Percentiles rank a stretch among this genome's conserved stretches.
phyloP scores from a whole-genome alignment of 2,329 filamentous ascomycete species.

The Corynespora cassiicola region DNA sequence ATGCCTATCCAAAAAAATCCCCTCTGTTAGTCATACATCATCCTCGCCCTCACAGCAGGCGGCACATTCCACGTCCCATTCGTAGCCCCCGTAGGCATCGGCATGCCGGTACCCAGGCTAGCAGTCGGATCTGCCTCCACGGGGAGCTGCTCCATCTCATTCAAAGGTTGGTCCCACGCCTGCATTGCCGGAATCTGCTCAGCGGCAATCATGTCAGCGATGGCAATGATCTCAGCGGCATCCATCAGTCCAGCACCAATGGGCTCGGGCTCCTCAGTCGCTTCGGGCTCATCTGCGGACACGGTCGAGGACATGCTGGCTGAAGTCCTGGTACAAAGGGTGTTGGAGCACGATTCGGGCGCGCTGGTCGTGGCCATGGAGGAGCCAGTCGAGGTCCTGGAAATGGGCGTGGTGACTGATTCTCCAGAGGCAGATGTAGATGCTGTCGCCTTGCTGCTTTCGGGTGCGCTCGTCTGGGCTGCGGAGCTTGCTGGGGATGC shows the following conservation, averaged over 20 bases:
- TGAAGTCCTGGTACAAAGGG: slow-evolving; percentile 8
- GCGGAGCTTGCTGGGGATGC: no score
- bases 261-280: slow-evolving; percentile 14
- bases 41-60: no score
- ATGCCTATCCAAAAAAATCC: no score
- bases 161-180: slow-evolving; percentile 9
- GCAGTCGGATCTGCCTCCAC: slow-evolving; percentile 9
- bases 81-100: slow-evolving; percentile 7
- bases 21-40: no score
- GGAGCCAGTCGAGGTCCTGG: neutral
- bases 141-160: slow-evolving; percentile 2
- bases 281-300: slow-evolving; percentile 3
- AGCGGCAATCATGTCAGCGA: slow-evolving; percentile 5
- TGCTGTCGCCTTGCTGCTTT: no score
- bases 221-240: slow-evolving; percentile 5
- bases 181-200: slow-evolving; percentile 8
- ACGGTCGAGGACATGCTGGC: slow-evolving; percentile 5
- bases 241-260: slow-evolving; percentile 14
- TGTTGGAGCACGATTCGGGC: slow-evolving; percentile 14
- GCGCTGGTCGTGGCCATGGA: neutral
- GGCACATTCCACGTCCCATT: slow-evolving; percentile 16
- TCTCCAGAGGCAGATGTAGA: neutral
- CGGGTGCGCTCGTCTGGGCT: no score
- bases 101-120: slow-evolving; percentile 10
- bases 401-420: slow-evolving; percentile 2